These are phyloP conservation scores for Debaryomyces fabryi DNA, from an alignment of 1,139 yeast genomes.

Conservation along the genomic window DNA sequence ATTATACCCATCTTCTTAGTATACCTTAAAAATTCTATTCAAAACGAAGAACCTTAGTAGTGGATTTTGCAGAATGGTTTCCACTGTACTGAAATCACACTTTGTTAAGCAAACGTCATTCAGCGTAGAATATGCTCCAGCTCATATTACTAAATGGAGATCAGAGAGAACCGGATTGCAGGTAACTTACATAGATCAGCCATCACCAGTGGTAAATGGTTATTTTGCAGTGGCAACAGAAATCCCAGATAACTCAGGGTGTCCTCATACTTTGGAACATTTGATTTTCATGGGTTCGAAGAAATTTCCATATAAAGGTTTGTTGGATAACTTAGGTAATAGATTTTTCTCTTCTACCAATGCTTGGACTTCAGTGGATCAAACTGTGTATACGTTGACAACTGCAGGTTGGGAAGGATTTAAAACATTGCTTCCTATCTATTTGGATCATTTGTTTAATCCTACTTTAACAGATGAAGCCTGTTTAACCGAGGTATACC, in stretches of 20 bases:
- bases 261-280: constrained; percentile 96
- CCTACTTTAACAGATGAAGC: constrained; percentile 92
- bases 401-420: constrained; percentile 99
- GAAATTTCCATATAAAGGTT: constrained; percentile 88
- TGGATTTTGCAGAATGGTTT: constrained; percentile 9
- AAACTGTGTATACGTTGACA: constrained; percentile 87
- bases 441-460: constrained; percentile 80
- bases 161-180: constrained; percentile 82
- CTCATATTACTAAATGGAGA: constrained; percentile 68
- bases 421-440: constrained; percentile 77
- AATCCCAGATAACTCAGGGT: constrained; percentile 81
- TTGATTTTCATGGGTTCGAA: constrained; percentile 92
- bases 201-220: constrained; percentile 90
- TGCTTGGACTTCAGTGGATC: constrained; percentile 98
- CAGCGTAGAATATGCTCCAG: constrained; percentile 65
- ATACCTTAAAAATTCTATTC: constrained; percentile 2
- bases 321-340: constrained; percentile 85
- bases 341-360: constrained; percentile 84
- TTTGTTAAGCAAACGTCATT: constrained; percentile 53
- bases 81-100: constrained; percentile 14
- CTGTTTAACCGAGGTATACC: constrained; percentile 92
- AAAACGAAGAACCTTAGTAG: neutral
- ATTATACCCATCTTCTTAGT: neutral
- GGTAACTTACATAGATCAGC: constrained; percentile 72
- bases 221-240: constrained; percentile 96